Base-by-base conservation (phyloP, 768 basidiomycete genomes). In the Rhodotorula diobovata region DNA sequence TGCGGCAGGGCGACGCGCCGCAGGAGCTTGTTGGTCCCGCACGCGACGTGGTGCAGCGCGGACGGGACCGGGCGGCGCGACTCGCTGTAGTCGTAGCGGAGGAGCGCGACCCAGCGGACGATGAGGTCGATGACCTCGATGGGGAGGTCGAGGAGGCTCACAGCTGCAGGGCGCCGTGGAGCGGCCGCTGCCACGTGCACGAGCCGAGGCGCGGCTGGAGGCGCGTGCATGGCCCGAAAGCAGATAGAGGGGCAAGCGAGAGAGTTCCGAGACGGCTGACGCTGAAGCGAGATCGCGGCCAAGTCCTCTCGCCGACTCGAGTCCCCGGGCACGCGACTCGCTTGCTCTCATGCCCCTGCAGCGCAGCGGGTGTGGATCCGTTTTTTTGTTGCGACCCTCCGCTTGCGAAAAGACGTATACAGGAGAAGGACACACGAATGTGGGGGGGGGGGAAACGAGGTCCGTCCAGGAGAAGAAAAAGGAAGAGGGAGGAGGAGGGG, bases 41-140 rank as follows among this genome's bases (percentile, higher is more conserved):
- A 55, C 25, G 63, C 63, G 3, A 64, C 21, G 32, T 46, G 54
- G 34, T 64, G 63, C 32, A 64, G 43, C 30, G 53, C 41, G 21
- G 63, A 64, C 21, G 63, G 63, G 0, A 25, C 28, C 5, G 53
- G 63, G 4, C 63, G 18, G 28, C 63, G 53, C 10, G 63, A 64
- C 34, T 64, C 63, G 32, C n/a, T 30, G 39, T 41, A 54, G 4
- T 63, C 62, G 53, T 32, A 43, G 5, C 39, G 37, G 30, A 55
- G 51, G 39, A 63, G 35, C 3, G 37, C 35, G 53, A 55, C 53
- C 20, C 12, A 56, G 54, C 3, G 25, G 34, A 64, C 15, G 63
- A 64, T 45, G 11, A 14, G 54, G 14, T 43, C 43, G 34, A 64
- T 41, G 23, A 64, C 23, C 32, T 64, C 63, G 43, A 45, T 6